Evolutionary conservation across 768 basidiomycete genomes (phyloP).

Genomic region (Hygrocybe punicea): DNA sequence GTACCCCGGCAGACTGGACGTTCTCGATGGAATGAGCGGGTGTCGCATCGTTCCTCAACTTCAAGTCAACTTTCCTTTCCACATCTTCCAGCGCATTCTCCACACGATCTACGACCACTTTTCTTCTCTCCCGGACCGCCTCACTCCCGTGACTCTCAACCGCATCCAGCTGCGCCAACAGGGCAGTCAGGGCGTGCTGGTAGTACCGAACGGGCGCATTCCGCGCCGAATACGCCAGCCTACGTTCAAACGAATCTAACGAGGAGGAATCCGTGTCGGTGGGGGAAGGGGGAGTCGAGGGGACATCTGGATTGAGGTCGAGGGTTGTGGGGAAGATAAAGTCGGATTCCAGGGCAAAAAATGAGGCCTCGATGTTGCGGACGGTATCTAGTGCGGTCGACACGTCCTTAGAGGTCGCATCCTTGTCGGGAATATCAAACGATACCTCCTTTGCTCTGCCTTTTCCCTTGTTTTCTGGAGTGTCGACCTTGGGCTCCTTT

Average conservation of each 20-base stretch:
- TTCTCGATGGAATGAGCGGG: background rate
- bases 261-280: constrained; percentile 16
- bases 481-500: background rate
- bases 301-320: constrained; percentile 39
- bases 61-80: constrained; percentile 47
- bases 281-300: constrained; percentile 22
- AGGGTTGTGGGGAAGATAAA: constrained; percentile 41
- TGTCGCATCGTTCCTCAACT: constrained; percentile 17
- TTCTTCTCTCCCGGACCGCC: constrained; percentile 48
- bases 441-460: constrained; percentile 36
- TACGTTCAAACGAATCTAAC: constrained; percentile 22
- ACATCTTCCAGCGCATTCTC: constrained; percentile 56
- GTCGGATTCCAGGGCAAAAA: constrained; percentile 35
- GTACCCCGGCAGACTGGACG: background rate
- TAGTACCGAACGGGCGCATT: constrained; percentile 63
- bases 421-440: constrained; percentile 9
- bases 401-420: constrained; percentile 29
- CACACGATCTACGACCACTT: constrained; percentile 51
- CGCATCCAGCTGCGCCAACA: constrained; percentile 57
- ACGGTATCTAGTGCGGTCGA: constrained; percentile 33
- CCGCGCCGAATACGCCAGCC: constrained; percentile 52
- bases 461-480: constrained; percentile 19
- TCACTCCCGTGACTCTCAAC: constrained; percentile 60
- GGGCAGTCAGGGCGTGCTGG: constrained; percentile 54
- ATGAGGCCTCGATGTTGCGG: constrained; percentile 35